Evolutionary conservation across 352 stramenopile species (phyloP).

Genomic region (Globisporangium rhizosaccharum): DNA sequence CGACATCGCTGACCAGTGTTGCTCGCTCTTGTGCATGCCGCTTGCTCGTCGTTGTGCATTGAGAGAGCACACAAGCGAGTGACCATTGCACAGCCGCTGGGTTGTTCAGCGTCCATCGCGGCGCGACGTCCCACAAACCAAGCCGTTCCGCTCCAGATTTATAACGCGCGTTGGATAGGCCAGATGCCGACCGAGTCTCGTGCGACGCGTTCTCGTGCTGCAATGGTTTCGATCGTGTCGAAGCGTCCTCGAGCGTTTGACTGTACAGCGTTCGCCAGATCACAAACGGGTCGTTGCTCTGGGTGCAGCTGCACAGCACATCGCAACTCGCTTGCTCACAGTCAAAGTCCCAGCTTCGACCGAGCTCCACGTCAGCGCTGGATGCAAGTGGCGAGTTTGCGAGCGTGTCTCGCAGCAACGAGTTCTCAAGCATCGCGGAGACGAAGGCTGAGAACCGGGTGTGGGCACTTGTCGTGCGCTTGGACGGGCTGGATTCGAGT

Average conservation of each 20-base stretch:
- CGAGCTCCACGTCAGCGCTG: conserved; percentile 7
- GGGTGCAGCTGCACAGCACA: background rate
- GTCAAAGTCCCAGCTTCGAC: conserved; percentile 5
- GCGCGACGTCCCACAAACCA: conserved; percentile 9
- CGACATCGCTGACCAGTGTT: background rate
- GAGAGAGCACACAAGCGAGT: background rate
- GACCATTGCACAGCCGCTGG: background rate
- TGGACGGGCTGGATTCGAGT: background rate
- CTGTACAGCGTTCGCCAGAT: conserved; percentile 5
- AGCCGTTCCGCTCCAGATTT: background rate
- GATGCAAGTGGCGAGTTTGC: conserved; percentile 5
- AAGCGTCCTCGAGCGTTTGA: background rate
- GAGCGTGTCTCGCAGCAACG: conserved; percentile 1
- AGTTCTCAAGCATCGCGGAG: conserved; percentile 4
- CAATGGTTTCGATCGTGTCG: no score
- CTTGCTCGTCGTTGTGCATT: background rate
- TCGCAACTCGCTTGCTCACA: conserved; percentile 1
- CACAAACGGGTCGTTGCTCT: conserved; percentile 6
- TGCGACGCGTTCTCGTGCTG: no score
- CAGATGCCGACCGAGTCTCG: no score
- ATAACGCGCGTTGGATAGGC: no score
- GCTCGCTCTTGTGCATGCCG: background rate
- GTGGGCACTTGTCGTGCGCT: background rate
- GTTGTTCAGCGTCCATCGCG: background rate
- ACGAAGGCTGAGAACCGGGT: conserved; percentile 1